Evolutionary conservation across 2,329 filamentous ascomycete species (phyloP), one percentile per base, ranked within the genome.

Genomic region (Pleomassaria siparia): DNA sequence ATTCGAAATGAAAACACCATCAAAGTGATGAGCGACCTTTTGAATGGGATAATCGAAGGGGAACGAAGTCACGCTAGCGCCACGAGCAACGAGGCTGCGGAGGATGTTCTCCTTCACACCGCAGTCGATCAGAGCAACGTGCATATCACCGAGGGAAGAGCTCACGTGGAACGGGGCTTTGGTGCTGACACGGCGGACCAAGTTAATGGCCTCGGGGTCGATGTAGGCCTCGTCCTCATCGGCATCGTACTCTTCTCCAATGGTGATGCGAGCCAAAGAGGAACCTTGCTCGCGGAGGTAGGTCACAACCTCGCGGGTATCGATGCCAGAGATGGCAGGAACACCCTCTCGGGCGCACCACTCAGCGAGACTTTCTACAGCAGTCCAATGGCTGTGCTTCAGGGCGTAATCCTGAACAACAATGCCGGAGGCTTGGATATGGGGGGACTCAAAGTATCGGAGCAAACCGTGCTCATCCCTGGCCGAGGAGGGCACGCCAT

Each of bases 41-140:
- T 97, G 91, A 71, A 99, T 94, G 44, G 91, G 92, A 77, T 94
- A 97, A 78, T 97, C 86, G 76, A 88, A 96, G 50, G 94, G 94
- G 80, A 99, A 95, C 64, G 90, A 89, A 32, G 94, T 97, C 55
- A 95, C 88, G 55, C 89, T 91, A 44, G 91, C 89, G 51, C 94
- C 94, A 55, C 94, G 91, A 74, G 83, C 86, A 67, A 97, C 91
- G 51, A 99, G 80, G 72, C 89, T 95, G 67, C 94, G 90, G 50
- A 99, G 85, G 64, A 99, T 99, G 79, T 99, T 99, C 83, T 99
- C 94, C 83, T 99, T 99, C 60, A 97, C 94, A 79, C 94, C 94
- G 67, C 94, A 99, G 76, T 99, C 94, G 69, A 99, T 87, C 60
- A 99, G 82, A 49, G 92, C 94, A 60, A 99, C 84, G 76, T 99